Base-by-base conservation (phyloP, 352 stramenopile genomes). In the Globisporangium radiosum region DNA sequence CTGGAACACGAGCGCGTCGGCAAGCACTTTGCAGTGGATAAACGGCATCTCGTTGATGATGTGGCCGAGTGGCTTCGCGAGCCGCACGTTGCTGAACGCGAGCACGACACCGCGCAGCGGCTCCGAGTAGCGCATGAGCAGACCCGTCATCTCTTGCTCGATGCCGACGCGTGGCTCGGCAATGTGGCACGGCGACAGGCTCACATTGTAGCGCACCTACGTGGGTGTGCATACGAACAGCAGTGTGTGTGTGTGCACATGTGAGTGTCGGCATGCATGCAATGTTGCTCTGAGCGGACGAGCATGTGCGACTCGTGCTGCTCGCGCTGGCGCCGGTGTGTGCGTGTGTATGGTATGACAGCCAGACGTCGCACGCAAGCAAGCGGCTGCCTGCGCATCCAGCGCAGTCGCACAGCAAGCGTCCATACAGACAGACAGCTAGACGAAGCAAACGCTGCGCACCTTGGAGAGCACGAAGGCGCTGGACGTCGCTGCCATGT, bases 1-100 rank as follows among this genome's bases (percentile, higher is more conserved):
- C 9, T 75, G 76, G 64, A 94, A 94, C 40, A 94, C 75, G 11
- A 94, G 70, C 49, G 78, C 81, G 47, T 92, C 73, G 0, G 84
- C 75, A 39, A 78, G 44, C 33, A 94, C 77, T 58, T 86, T 88
- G 63, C 79, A 87, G 69, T 92, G 84, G 61, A 94, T 88, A 69
- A 74, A 92, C 15, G 84, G 84, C 75, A 86, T 86, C 60, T 94
- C 84, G 68, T 90, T 94, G 65, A 94, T 78, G 65, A 94, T 91
- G 59, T 68, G 61, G 45, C 81, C 84, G 43, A 78, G 61, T 6
- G 78, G 76, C 45, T 69, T 70, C 25, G 74, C 69, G 42, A 94
- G 70, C 54, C 78, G 59, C 45, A 92, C 71, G 56, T 86, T 75
- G 64, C 76, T 81, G 60, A 90, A 94, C 45, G 76, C 75, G 47